A percentile compares a stretch with the other conserved stretches of the same genome.
Evolutionary conservation across 148 eudicot genomes (phyloP).

Genomic region (Oxyria digyna): DNA sequence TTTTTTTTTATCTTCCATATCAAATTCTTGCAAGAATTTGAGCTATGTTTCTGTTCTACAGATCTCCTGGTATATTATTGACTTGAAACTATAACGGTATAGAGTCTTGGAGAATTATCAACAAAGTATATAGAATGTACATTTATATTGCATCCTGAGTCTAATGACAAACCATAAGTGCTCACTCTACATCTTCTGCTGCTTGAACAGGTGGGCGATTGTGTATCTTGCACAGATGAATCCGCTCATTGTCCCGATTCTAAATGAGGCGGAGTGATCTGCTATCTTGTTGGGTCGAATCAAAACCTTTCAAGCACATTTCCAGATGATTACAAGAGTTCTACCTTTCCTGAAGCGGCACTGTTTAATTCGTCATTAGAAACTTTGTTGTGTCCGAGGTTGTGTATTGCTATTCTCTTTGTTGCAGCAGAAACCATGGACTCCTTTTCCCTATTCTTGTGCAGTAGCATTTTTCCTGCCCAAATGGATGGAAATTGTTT

Average conservation of each 20-base stretch:
- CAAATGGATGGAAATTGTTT: neutral
- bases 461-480: neutral
- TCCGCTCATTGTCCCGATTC: slow-evolving; percentile 89
- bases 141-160: neutral
- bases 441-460: neutral
- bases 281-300: neutral
- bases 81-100: neutral
- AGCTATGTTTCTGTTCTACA: neutral
- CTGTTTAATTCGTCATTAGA: neutral
- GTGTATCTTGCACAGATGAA: slow-evolving; percentile 95
- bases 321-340: neutral
- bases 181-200: slow-evolving; percentile 4
- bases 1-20: no score
- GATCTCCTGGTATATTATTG: neutral
- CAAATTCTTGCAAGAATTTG: neutral
- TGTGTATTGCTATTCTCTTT: neutral
- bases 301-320: neutral
- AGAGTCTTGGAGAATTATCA: neutral
- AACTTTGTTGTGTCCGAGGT: neutral
- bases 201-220: slow-evolving; percentile 80
- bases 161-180: neutral
- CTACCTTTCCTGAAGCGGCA: neutral
- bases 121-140: neutral
- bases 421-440: neutral
- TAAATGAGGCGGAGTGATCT: slow-evolving; percentile 62